Conservation (phyloP, 352 stramenopile genomes). For the Globisporangium paddicum region DNA sequence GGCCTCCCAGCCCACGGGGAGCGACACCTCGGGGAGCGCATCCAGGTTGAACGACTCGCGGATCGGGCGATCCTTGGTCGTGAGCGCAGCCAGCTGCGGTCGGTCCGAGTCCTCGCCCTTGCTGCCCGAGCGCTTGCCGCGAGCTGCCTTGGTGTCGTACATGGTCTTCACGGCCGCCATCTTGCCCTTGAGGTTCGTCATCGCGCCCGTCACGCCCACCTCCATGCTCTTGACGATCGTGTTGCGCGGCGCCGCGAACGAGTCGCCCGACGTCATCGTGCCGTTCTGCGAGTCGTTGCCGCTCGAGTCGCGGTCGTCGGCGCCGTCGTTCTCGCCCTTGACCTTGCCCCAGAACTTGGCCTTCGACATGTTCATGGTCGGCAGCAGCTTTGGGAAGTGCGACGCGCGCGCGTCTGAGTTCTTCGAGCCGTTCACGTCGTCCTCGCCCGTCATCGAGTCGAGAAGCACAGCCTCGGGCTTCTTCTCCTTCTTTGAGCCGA, state of each 20-base stretch:
- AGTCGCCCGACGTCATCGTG: constrained; percentile 41
- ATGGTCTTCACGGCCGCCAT: constrained; percentile 78
- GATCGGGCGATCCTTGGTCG: constrained; percentile 47
- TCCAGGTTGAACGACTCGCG: constrained; percentile 86
- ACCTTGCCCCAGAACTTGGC: constrained; percentile 68
- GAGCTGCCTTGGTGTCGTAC: constrained; percentile 44
- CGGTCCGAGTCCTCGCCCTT: constrained; percentile 36
- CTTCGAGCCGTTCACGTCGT: constrained; percentile 58
- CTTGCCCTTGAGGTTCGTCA: constrained; percentile 77
- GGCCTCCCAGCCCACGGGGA: constrained; percentile 80
- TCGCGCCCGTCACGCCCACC: constrained; percentile 59
- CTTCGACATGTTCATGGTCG: constrained; percentile 54
- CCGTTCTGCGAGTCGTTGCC: constrained; percentile 25
- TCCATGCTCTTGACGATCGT: constrained; percentile 80
- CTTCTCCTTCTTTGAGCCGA: constrained; percentile 82
- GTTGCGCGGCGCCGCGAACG: constrained; percentile 45
- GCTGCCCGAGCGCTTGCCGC: constrained; percentile 55
- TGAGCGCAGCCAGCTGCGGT: constrained; percentile 23
- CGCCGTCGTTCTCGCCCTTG: constrained; percentile 38
- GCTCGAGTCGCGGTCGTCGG: constrained; percentile 42
- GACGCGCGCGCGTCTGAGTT: constrained; percentile 43
- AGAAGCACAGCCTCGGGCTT: constrained; percentile 55
- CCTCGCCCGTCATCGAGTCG: constrained; percentile 73
- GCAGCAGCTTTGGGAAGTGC: constrained; percentile 65
- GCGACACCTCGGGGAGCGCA: constrained; percentile 70